Base-by-base conservation (phyloP, 2,329 filamentous ascomycete genomes). In the Aspergillus quadrilineatus region DNA sequence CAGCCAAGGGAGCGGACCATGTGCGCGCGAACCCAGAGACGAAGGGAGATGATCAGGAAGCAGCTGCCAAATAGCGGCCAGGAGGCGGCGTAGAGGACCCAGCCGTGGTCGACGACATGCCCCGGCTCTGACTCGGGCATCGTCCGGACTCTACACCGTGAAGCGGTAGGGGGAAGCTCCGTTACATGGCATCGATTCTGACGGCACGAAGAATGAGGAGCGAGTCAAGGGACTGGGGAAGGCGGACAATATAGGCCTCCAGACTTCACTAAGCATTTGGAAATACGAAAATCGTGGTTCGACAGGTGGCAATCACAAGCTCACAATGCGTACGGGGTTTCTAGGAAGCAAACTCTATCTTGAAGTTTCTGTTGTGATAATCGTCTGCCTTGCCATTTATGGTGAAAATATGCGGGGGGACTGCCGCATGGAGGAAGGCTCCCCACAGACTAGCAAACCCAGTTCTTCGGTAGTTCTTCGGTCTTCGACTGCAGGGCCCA, bases 31-130 rank as follows among this genome's bases (percentile, higher is more conserved):
- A 48, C 51, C 46, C 47, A 60, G 10, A 60, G n/a, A 9, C 59
- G 39, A 4, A 56, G 28, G 2, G 39, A 26, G 4, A 41, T 43
- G 29, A 55, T 2, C 12, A 60, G 28, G 6, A 15, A 32, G 32
- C 50, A 42, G 36, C 44, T 4, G 10, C 50, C 50, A 15, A 60
- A 49, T 5, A 60, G 37, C n/a, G 59, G 37, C 50, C 53, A 59
- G 14, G 56, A 53, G 26, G 55, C 59, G 5, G 53, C 53, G n/a
- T 59, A 26, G 10, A 60, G 53, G 37, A 60, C 30, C 53, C 53
- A 59, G 47, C 50, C 50, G 46, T 53, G 56, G 39, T 52, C 22
- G 9, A 44, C 28, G 29, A 8, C 39, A 7, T 26, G 37, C 6
- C 37, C 32, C 10, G 32, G n/a, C n/a, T 6, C n/a, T 41, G 37